These are phyloP conservation scores for Sarocladium strictum DNA, from an alignment of 2,329 filamentous ascomycete species.

Conservation along the genomic window DNA sequence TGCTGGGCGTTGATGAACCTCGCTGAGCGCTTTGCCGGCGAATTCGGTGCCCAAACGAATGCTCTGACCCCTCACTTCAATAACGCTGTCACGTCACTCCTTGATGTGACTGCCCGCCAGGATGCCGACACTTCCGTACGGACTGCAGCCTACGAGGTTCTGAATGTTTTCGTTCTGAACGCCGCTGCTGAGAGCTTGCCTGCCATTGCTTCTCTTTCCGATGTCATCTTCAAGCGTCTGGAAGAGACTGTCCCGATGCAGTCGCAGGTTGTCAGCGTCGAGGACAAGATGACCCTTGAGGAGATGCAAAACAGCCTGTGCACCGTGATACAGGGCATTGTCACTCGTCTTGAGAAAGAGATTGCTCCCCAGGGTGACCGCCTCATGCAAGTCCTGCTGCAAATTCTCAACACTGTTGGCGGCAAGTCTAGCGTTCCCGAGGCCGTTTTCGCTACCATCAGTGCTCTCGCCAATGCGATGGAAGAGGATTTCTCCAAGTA, in stretches of 20 bases:
- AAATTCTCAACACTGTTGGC: slow-evolving; percentile 70
- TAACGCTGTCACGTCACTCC: slow-evolving; percentile 77
- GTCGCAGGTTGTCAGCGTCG: slow-evolving; percentile 89
- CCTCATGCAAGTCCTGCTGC: slow-evolving; percentile 85
- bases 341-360: slow-evolving; percentile 85
- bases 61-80: slow-evolving; percentile 88
- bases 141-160: slow-evolving; percentile 93
- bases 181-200: slow-evolving; percentile 79
- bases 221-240: slow-evolving; percentile 83
- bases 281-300: slow-evolving; percentile 91
- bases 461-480: slow-evolving; percentile 83
- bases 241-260: slow-evolving; percentile 88
- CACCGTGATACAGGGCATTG: slow-evolving; percentile 85
- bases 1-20: slow-evolving; percentile 99
- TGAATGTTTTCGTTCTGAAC: slow-evolving; percentile 90
- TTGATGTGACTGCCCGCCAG: slow-evolving; percentile 75
- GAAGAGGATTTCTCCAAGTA: slow-evolving; percentile 94
- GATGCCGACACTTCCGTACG: slow-evolving; percentile 85
- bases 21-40: slow-evolving; percentile 89
- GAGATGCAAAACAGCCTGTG: slow-evolving; percentile 96
- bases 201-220: slow-evolving; percentile 74
- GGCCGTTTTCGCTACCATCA: slow-evolving; percentile 85
- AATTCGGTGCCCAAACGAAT: slow-evolving; percentile 71
- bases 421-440: slow-evolving; percentile 92
- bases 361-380: slow-evolving; percentile 84